Percentiles rank a stretch among this genome's conserved stretches.
These are phyloP conservation scores for Lactarius trivialis DNA, from an alignment of 768 basidiomycete genomes.

Conservation along the genomic window DNA sequence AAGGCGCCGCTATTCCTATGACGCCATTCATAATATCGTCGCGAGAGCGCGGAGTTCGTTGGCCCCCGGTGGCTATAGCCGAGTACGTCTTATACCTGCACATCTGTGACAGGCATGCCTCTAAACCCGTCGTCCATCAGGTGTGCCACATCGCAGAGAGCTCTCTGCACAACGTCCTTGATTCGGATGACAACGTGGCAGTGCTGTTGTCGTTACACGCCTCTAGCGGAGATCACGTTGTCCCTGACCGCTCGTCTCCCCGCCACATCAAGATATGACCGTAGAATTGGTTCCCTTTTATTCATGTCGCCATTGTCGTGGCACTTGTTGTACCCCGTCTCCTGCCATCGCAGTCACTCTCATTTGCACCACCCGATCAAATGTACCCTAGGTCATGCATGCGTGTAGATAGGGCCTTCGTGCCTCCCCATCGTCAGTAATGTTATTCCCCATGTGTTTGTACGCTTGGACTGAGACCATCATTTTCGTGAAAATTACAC, in stretches of 20 bases:
- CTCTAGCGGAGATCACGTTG: conserved; percentile 25
- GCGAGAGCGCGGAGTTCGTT: conserved; percentile 59
- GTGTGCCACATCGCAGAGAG: conserved; percentile 64
- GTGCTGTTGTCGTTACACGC: conserved; percentile 60
- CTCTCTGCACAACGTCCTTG: conserved; percentile 63
- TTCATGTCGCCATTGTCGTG: neutral
- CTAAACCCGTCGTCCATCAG: conserved; percentile 31
- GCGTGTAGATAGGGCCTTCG: conserved; percentile 5
- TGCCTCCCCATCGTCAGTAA: neutral
- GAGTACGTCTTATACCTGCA: conserved; percentile 33
- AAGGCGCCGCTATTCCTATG: conserved; percentile 71
- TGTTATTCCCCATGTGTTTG: neutral
- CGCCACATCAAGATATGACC: conserved; percentile 37
- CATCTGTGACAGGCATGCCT: neutral
- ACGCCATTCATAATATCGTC: conserved; percentile 77
- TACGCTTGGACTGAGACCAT: neutral
- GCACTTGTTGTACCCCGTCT: neutral
- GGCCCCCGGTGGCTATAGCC: conserved; percentile 49
- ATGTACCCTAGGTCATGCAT: conserved; percentile 8
- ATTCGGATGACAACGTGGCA: conserved; percentile 59
- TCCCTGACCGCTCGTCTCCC: conserved; percentile 32
- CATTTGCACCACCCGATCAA: conserved; percentile 9
- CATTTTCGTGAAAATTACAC: neutral
- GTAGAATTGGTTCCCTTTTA: too few species aligned
- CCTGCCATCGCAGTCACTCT: conserved; percentile 18